Conservation (phyloP, 2,329 filamentous ascomycete genomes). For the Mycosphaerella arachidis region DNA sequence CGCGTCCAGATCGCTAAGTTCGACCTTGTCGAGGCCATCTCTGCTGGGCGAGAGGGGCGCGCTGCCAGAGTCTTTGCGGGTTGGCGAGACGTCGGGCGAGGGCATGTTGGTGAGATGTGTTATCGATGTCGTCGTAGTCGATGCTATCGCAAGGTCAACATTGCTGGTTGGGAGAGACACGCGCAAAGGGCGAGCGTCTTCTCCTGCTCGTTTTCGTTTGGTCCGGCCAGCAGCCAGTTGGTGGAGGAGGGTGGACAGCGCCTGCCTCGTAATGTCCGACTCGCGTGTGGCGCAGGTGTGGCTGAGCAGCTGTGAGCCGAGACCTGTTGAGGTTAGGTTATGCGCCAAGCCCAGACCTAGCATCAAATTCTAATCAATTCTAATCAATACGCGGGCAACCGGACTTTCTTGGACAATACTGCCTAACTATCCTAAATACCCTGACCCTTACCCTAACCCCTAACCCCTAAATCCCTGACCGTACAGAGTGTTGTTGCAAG, state of each 20-base stretch:
- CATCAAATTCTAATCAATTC: no score
- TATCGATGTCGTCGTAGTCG: neutral
- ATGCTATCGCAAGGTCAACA: neutral
- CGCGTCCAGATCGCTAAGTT: conserved; percentile 33
- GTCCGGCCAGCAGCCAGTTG: neutral
- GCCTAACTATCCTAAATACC: no score
- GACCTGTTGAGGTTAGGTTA: no score
- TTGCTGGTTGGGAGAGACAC: neutral
- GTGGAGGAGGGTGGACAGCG: neutral
- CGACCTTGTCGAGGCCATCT: conserved; percentile 35
- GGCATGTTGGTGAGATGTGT: neutral
- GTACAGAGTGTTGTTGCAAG: no score
- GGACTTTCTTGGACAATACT: no score
- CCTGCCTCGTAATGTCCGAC: neutral
- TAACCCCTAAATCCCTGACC: no score
- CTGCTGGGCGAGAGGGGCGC: conserved; percentile 22
- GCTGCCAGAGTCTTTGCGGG: conserved; percentile 19
- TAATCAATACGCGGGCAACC: no score
- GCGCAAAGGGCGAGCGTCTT: neutral
- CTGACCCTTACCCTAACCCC: no score
- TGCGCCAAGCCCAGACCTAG: no score
- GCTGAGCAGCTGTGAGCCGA: neutral
- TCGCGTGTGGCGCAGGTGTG: neutral
- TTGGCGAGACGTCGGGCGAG: conserved; percentile 8
- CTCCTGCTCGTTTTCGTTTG: neutral